Conservation (phyloP, 176 grass and related monocot species). For the Juncus inflexus region DNA sequence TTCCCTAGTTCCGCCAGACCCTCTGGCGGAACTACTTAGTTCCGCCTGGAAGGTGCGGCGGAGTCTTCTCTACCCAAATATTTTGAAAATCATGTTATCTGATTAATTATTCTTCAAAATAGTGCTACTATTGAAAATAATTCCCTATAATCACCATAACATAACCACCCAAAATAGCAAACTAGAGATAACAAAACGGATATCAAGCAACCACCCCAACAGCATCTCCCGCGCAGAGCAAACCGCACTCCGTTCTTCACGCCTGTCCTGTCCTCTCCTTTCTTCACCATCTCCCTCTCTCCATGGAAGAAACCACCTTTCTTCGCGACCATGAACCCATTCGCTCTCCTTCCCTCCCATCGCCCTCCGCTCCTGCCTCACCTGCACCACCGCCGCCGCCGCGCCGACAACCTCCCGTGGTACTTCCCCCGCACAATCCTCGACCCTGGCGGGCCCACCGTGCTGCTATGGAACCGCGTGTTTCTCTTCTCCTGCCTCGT, state of each 20-base stretch:
- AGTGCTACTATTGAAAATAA: too few relatives aligned
- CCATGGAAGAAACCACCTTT: conserved; percentile 7
- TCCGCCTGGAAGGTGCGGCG: too few relatives aligned
- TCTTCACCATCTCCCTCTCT: background rate
- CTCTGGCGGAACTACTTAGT: too few relatives aligned
- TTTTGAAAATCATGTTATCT: too few relatives aligned
- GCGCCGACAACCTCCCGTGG: background rate
- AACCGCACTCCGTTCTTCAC: too few relatives aligned
- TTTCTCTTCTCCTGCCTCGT: conserved; percentile 79
- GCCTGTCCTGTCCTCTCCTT: background rate
- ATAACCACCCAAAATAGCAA: background rate
- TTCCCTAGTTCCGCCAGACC: too few relatives aligned
- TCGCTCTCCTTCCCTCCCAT: conserved; percentile 53
- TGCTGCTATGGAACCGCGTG: conserved; percentile 74
- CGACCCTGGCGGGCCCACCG: conserved; percentile 73
- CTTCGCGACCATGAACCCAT: conserved; percentile 47
- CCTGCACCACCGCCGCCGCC: background rate
- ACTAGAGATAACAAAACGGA: background rate
- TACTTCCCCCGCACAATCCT: conserved; percentile 61
- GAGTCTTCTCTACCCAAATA: too few relatives aligned
- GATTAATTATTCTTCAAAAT: too few relatives aligned
- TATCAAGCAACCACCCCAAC: too few relatives aligned
- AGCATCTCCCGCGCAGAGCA: too few relatives aligned
- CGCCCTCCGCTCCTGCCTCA: conserved; percentile 46
- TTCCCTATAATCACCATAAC: too few relatives aligned